Percentiles rank a stretch among this genome's conserved stretches.
Evolutionary conservation across 441 rosid species (phyloP).

Genomic region (Cnidoscolus chayamansa): DNA sequence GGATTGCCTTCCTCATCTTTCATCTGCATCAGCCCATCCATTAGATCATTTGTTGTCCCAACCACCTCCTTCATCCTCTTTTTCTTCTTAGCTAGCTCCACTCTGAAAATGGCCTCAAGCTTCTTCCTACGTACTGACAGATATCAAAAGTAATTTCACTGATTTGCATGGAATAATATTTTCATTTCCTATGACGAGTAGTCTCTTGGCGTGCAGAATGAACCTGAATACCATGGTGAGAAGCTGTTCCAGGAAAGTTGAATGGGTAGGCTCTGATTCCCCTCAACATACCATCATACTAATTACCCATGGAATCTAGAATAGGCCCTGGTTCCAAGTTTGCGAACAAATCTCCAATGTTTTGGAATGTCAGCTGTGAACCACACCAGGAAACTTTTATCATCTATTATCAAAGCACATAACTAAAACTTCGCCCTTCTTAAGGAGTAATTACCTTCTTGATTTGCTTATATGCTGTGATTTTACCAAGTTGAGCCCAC

Average conservation of each 20-base stretch:
- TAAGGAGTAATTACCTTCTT: conserved; percentile 21
- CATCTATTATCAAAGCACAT: too few species aligned
- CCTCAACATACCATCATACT: conserved; percentile 25
- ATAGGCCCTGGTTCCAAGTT: conserved; percentile 40
- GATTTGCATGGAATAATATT: background rate
- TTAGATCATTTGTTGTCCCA: conserved; percentile 23
- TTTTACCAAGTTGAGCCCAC: conserved; percentile 33
- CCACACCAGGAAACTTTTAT: too few species aligned
- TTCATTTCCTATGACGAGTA: too few species aligned
- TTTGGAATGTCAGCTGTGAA: conserved; percentile 35
- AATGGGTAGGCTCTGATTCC: conserved; percentile 41
- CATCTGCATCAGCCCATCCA: conserved; percentile 43
- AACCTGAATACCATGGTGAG: conserved; percentile 33
- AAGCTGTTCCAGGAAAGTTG: conserved; percentile 40
- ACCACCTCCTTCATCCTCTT: background rate
- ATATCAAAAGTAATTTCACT: background rate
- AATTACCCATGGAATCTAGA: conserved; percentile 19
- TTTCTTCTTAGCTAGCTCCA: conserved; percentile 37
- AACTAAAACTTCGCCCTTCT: too few species aligned
- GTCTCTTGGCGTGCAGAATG: too few species aligned
- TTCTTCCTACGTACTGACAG: conserved; percentile 29
- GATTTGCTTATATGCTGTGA: conserved; percentile 23
- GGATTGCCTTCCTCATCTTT: conserved; percentile 40
- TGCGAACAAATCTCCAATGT: conserved; percentile 35
- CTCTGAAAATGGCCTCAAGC: conserved; percentile 31